Percentiles rank a stretch among this genome's conserved stretches.
These are phyloP conservation scores for Bacidia gigantensis DNA, from an alignment of 495 filamentous ascomycete species.

Conservation along the genomic window DNA sequence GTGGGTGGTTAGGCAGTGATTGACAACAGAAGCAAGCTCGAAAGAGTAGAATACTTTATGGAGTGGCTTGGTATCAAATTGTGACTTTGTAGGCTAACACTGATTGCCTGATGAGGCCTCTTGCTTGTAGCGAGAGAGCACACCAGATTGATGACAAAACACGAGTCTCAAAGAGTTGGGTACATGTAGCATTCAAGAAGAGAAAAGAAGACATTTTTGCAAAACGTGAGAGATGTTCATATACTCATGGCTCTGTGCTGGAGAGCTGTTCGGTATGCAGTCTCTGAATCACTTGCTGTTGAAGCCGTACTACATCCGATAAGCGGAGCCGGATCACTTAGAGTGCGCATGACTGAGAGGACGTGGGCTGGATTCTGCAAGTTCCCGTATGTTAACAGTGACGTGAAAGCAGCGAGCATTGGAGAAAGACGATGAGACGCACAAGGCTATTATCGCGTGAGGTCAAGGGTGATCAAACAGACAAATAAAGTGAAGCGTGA, in stretches of 20 bases:
- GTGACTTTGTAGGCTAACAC: too few species aligned
- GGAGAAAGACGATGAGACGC: neutral
- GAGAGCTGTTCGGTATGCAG: neutral
- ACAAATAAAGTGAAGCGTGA: neutral
- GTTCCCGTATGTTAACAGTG: neutral
- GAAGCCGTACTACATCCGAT: neutral
- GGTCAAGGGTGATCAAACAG: neutral
- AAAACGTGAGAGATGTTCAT: neutral
- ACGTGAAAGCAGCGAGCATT: neutral
- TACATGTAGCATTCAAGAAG: neutral
- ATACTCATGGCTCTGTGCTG: neutral
- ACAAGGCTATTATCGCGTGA: neutral
- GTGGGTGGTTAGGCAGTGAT: neutral
- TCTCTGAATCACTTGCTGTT: neutral
- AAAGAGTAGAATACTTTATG: too few species aligned
- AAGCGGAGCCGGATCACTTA: neutral
- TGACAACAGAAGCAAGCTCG: neutral
- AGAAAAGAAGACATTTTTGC: neutral
- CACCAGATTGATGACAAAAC: too few species aligned
- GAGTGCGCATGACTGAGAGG: neutral
- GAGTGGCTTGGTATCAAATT: too few species aligned
- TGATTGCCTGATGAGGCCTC: neutral
- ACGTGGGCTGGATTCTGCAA: neutral
- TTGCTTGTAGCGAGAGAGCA: neutral
- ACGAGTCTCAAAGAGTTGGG: too few species aligned